Conservation (phyloP, 106 monocot species). For the Posidonia australis region DNA sequence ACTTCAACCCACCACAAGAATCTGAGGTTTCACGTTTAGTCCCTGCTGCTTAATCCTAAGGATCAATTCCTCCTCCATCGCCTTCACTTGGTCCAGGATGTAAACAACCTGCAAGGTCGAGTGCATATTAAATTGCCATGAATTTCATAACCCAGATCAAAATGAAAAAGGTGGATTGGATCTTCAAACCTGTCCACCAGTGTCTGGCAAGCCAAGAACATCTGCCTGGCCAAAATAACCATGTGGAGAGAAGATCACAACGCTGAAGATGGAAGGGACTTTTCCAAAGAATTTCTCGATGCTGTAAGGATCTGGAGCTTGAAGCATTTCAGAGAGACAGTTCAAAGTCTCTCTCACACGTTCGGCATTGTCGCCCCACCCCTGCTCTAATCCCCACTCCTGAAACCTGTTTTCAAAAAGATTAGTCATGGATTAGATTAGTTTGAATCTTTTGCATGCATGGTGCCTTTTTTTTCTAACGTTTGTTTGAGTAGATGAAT, state of each 20-base stretch:
- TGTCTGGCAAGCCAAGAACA: conserved; percentile 94
- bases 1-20: conserved; percentile 61
- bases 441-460: background rate
- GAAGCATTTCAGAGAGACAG: conserved; percentile 80
- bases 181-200: conserved; percentile 77
- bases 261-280: conserved; percentile 60
- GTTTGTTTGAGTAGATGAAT: background rate
- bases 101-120: conserved; percentile 53
- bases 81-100: conserved; percentile 93
- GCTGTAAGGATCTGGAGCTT: conserved; percentile 71
- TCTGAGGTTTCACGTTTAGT: conserved; percentile 50
- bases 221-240: conserved; percentile 94
- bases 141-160: no score
- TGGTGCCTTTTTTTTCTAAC: background rate
- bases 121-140: no score
- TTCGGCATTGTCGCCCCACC: conserved; percentile 90
- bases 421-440: no score
- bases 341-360: conserved; percentile 59
- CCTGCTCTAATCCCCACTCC: conserved; percentile 85
- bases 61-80: conserved; percentile 84
- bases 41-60: conserved; percentile 86
- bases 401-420: conserved; percentile 49
- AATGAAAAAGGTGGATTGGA: background rate
- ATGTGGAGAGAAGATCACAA: conserved; percentile 83
- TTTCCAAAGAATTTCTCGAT: conserved; percentile 77